Conservation (phyloP, 129 eudicot species). For the Ambrosia artemisiifolia region DNA sequence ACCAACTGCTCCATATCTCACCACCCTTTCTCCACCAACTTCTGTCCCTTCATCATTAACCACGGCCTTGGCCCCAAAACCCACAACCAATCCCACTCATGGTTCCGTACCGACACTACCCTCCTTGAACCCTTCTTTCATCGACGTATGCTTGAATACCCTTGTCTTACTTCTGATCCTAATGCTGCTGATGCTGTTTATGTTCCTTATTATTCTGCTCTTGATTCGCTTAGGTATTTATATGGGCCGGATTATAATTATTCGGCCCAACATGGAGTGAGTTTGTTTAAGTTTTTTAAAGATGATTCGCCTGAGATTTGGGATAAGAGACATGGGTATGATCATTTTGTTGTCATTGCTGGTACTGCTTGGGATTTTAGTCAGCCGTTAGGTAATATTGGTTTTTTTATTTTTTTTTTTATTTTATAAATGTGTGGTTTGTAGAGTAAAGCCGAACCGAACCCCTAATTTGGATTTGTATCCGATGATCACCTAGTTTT, state of each 20-base stretch:
- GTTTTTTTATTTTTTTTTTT: too few relatives aligned
- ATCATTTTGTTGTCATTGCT: constrained; percentile 75
- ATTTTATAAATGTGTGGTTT: too few relatives aligned
- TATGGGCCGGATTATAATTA: constrained; percentile 58
- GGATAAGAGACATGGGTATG: constrained; percentile 52
- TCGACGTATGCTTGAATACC: constrained; percentile 88
- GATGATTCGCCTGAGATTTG: constrained; percentile 51
- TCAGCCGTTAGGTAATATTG: constrained; percentile 46
- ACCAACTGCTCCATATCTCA: constrained; percentile 56
- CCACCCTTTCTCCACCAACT: constrained; percentile 44
- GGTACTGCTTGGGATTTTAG: constrained; percentile 74
- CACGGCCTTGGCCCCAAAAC: constrained; percentile 88
- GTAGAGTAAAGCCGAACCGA: too few relatives aligned
- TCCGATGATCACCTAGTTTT: too few relatives aligned
- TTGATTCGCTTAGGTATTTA: constrained; percentile 58
- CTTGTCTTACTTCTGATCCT: constrained; percentile 76
- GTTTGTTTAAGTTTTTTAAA: constrained; percentile 34
- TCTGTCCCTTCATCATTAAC: constrained; percentile 65
- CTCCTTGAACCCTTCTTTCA: constrained; percentile 86
- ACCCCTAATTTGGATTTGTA: too few relatives aligned
- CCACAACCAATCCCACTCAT: constrained; percentile 72
- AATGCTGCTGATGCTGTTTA: constrained; percentile 56
- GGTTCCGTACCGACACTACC: constrained; percentile 81
- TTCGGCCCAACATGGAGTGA: constrained; percentile 56
- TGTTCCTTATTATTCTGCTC: constrained; percentile 69